Evolutionary conservation across 129 eudicot genomes (phyloP).

Genomic region (Pseudognaphalium luteoalbum): DNA sequence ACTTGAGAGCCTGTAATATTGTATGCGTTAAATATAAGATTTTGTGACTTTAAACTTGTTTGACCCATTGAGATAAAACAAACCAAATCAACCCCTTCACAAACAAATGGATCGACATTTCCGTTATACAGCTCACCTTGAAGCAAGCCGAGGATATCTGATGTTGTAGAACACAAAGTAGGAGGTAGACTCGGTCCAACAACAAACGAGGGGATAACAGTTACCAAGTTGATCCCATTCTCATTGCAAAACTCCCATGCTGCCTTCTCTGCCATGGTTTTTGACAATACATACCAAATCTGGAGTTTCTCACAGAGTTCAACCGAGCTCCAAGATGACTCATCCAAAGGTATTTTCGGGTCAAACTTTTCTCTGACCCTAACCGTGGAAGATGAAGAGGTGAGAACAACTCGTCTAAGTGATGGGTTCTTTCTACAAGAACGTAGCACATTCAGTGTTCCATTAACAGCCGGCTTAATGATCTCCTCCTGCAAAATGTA

Average conservation of each 20-base stretch:
- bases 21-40: too few relatives aligned
- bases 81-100: background rate
- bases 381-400: conserved; percentile 86
- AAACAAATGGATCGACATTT: too few relatives aligned
- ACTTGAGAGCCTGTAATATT: too few relatives aligned
- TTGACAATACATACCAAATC: conserved; percentile 84
- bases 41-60: background rate
- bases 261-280: conserved; percentile 77
- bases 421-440: conserved; percentile 85
- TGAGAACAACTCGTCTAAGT: conserved; percentile 76
- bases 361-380: conserved; percentile 62
- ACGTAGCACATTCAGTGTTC: conserved; percentile 82
- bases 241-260: conserved; percentile 89
- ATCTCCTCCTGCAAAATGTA: conserved; percentile 54
- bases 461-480: conserved; percentile 78
- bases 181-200: conserved; percentile 85
- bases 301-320: conserved; percentile 67
- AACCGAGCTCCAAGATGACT: conserved; percentile 82
- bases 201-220: conserved; percentile 74
- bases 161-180: conserved; percentile 67
- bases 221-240: conserved; percentile 68
- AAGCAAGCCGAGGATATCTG: conserved; percentile 81
- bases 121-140: conserved; percentile 38
- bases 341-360: conserved; percentile 55
- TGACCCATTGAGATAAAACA: background rate